These are phyloP conservation scores for Candolleomyces efflorescens DNA, from an alignment of 768 basidiomycete genomes.

Conservation along the genomic window DNA sequence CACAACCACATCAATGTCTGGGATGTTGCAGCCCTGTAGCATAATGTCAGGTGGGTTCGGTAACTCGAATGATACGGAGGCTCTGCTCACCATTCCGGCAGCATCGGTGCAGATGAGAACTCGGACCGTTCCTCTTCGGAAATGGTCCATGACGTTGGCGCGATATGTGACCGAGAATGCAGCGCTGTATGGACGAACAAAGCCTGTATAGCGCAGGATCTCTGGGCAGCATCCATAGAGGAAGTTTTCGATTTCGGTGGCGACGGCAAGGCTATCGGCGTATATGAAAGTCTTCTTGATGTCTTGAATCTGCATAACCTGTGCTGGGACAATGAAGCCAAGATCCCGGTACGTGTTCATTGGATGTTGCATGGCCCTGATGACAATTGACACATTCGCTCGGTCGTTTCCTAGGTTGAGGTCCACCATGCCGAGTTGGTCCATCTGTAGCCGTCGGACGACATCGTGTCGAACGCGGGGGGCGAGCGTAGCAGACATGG, in stretches of 20 bases:
- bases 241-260: slow-evolving; percentile 21
- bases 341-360: slow-evolving; percentile 28
- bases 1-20: slow-evolving; percentile 26
- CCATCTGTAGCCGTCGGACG: slow-evolving; percentile 22
- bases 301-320: slow-evolving; percentile 7
- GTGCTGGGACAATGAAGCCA: slow-evolving; percentile 24
- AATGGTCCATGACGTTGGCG: slow-evolving; percentile 18
- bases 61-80: not conserved
- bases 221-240: slow-evolving; percentile 14
- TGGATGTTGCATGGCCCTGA: slow-evolving; percentile 29
- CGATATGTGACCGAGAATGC: slow-evolving; percentile 16
- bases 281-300: slow-evolving; percentile 27
- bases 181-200: slow-evolving; percentile 26
- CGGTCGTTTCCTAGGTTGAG: slow-evolving; percentile 30
- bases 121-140: slow-evolving; percentile 20
- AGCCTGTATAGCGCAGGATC: slow-evolving; percentile 8
- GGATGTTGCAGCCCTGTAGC: slow-evolving; percentile 27
- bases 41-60: not conserved
- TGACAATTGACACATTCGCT: slow-evolving; percentile 26
- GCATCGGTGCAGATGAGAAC: slow-evolving; percentile 34
- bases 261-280: slow-evolving; percentile 21
- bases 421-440: slow-evolving; percentile 11
- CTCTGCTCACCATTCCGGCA: slow-evolving; percentile 27
- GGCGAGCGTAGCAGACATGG: slow-evolving; percentile 30
- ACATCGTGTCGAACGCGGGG: slow-evolving; percentile 22